Percentiles rank a stretch among this genome's conserved stretches.
Conservation (phyloP, 1,284 basidiomycete species). For the Sanghuangporus weigelae region DNA sequence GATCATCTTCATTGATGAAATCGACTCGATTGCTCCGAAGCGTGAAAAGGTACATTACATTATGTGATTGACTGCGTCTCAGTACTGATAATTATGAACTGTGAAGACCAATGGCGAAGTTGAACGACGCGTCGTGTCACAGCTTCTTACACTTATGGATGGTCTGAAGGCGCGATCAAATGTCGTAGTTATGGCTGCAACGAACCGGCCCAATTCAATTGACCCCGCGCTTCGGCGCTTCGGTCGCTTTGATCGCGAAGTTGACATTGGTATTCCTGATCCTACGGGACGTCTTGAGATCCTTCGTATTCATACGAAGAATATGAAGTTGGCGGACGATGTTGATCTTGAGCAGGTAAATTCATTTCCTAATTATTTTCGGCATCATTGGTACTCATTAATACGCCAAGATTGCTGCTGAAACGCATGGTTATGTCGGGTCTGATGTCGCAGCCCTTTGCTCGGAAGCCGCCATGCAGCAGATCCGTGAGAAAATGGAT, state of each 20-base stretch:
- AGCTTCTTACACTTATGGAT: constrained; percentile 98
- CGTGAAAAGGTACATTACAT: constrained; percentile 84
- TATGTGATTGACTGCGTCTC: neutral
- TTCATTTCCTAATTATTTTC: neutral
- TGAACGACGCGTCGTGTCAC: constrained; percentile 97
- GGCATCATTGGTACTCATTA: constrained; percentile 11
- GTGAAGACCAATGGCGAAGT: constrained; percentile 95
- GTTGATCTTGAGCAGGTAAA: constrained; percentile 92
- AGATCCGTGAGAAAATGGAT: constrained; percentile 98
- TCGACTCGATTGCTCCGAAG: constrained; percentile 98
- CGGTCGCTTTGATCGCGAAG: constrained; percentile 98
- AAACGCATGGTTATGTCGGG: constrained; percentile 99
- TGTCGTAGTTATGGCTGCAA: constrained; percentile 99
- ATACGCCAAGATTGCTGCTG: constrained; percentile 78
- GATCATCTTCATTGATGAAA: constrained; percentile 99
- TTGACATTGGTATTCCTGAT: constrained; percentile 99
- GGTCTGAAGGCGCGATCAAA: constrained; percentile 98
- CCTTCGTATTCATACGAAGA: constrained; percentile 98
- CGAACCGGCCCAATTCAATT: constrained; percentile 98
- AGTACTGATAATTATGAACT: constrained; percentile 14
- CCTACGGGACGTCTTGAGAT: constrained; percentile 98
- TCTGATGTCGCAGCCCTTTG: constrained; percentile 96
- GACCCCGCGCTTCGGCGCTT: constrained; percentile 97
- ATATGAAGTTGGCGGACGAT: constrained; percentile 99
- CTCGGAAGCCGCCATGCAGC: constrained; percentile 97